These are phyloP conservation scores for Bolboschoenoplectus hybrid DNA, from an alignment of 202 grass and related monocot genomes.

Conservation along the genomic window DNA sequence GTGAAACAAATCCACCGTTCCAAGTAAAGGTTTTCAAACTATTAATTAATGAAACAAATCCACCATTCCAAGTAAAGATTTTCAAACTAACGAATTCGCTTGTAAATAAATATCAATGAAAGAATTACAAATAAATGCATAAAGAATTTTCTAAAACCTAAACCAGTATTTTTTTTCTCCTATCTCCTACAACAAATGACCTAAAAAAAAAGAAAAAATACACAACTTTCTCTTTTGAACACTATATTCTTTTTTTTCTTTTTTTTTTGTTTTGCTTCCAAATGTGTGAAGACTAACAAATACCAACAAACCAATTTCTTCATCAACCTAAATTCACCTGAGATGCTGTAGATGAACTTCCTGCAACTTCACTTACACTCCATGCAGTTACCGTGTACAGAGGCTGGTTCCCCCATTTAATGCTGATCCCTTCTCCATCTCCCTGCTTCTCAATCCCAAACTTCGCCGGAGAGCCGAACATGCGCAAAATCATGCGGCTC, in stretches of 20 bases:
- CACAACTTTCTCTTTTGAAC: slow-evolving; percentile 37
- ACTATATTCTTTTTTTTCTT: not conserved
- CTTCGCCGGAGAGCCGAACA: slow-evolving; percentile 59
- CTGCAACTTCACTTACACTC: slow-evolving; percentile 53
- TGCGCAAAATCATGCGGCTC: slow-evolving; percentile 75
- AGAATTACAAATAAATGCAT: slow-evolving; percentile 32
- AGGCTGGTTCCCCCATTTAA: slow-evolving; percentile 65
- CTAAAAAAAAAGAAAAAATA: slow-evolving; percentile 30
- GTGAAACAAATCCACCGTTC: too few species aligned
- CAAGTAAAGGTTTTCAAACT: too few species aligned
- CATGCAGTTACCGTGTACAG: slow-evolving; percentile 94
- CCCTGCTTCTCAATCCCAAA: slow-evolving; percentile 65
- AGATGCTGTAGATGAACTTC: slow-evolving; percentile 71
- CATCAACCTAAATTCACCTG: slow-evolving; percentile 55
- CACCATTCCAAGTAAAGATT: not conserved
- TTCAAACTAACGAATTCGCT: not conserved
- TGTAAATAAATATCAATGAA: slow-evolving; percentile 36
- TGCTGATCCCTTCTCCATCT: slow-evolving; percentile 63
- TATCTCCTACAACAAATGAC: slow-evolving; percentile 34
- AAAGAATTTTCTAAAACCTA: slow-evolving; percentile 42
- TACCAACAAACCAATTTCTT: not conserved
- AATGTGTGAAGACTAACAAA: slow-evolving; percentile 12
- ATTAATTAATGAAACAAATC: too few species aligned
- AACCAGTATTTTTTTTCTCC: slow-evolving; percentile 31
- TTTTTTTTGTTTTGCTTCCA: not conserved